phyloP scores from a whole-genome alignment of 352 stramenopile species.

The Globisporangium paroecandrum region DNA sequence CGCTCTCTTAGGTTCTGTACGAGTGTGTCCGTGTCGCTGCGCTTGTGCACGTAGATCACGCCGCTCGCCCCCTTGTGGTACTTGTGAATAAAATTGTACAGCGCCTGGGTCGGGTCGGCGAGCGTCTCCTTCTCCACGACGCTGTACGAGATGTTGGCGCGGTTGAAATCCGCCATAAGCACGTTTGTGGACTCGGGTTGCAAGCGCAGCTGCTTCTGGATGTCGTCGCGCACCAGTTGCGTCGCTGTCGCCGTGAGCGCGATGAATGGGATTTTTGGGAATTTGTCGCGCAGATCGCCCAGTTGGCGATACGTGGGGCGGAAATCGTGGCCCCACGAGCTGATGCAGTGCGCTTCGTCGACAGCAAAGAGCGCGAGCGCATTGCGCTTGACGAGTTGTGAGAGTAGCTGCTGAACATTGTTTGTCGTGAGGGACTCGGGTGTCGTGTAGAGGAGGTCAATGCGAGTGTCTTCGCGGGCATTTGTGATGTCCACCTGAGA shows the following conservation, averaged over 20 bases:
- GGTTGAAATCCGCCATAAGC: constrained; percentile 56
- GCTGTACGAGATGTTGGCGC: constrained; percentile 52
- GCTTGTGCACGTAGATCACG: constrained; percentile 57
- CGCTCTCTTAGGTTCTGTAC: constrained; percentile 27
- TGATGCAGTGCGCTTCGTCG: constrained; percentile 93
- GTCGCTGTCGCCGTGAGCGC: constrained; percentile 91
- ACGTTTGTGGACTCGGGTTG: constrained; percentile 26
- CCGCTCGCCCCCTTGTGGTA: constrained; percentile 31
- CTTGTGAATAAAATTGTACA: constrained; percentile 41
- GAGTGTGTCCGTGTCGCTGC: constrained; percentile 47
- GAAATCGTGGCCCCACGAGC: constrained; percentile 85
- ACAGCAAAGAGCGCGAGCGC: constrained; percentile 62
- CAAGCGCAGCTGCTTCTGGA: constrained; percentile 41
- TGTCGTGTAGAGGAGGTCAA: constrained; percentile 86
- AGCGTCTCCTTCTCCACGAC: constrained; percentile 50
- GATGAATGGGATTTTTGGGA: constrained; percentile 55
- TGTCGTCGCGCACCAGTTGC: constrained; percentile 53
- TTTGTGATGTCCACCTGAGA: background rate
- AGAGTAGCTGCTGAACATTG: constrained; percentile 44
- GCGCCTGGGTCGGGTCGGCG: constrained; percentile 34
- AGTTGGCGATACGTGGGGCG: constrained; percentile 61
- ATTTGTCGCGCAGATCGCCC: constrained; percentile 31
- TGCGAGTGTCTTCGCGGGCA: constrained; percentile 1
- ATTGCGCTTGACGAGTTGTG: constrained; percentile 22
- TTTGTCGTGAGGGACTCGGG: constrained; percentile 74